Base-by-base conservation (phyloP, 2,329 filamentous ascomycete genomes). In the Metarhizium anisopliae region DNA sequence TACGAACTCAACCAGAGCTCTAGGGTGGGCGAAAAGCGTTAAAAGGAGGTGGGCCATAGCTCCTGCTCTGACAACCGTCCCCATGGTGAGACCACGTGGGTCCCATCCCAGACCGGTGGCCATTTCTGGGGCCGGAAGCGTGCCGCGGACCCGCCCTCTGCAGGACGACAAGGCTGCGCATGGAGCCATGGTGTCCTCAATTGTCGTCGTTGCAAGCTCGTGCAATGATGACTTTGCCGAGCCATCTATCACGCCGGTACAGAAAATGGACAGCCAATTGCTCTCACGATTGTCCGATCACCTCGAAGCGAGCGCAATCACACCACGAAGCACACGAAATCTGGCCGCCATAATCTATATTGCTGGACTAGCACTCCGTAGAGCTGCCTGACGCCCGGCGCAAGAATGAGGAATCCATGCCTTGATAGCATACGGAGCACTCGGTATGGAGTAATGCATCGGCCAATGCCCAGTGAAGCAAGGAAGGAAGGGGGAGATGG, bases 81-180 rank as follows among this genome's bases (percentile, higher is more conserved):
- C 45, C 45, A 43, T 36, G 38, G 54, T 49, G 14, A 54, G 43
- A 43, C 56, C 52, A 57, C 57, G 56, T 59, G 58, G 56, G 54
- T 52, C 58, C 38, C 20, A 18, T 51, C 45, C 45, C 43, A 49
- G 47, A 50, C 18, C 18, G 14, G 35, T 35, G 53, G 45, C 29
- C 50, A 25, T 36, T 30, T 50, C 38, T 50, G 50, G 45, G 43
- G 51, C 52, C 56, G 58, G 58, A 58, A 59, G 58, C 54, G 42
- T 56, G 42, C 58, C 58, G 56, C 54, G 56, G 58, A 43, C 56
- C 58, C 58, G 52, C 58, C n/a, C 42, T 4, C 20, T 52, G 40
- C 38, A 36, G 2, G 7, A 18, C 35, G 35, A 20, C 50, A 35
- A 38, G 50, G 32, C 50, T 50, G 30, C n/a, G 20, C 18, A 10